Conservation (phyloP, 2,329 filamentous ascomycete genomes). For the Aspergillus intermedius region DNA sequence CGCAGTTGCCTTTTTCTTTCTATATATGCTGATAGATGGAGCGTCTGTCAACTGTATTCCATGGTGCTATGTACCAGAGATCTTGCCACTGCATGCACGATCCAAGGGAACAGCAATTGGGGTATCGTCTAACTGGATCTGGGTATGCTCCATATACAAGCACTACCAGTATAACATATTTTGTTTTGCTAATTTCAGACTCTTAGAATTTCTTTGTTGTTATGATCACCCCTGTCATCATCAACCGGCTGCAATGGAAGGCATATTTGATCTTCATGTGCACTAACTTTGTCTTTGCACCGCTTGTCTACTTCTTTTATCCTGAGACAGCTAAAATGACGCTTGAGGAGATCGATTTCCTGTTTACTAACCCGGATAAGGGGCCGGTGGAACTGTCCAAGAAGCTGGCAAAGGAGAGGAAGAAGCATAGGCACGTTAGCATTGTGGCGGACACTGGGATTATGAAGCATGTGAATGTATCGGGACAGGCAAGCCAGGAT, state of each 20-base stretch:
- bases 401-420: no score
- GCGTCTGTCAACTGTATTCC: conserved; percentile 44
- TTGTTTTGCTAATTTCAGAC: conserved; percentile 1
- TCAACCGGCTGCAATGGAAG: conserved; percentile 30
- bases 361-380: conserved; percentile 21
- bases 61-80: conserved; percentile 47
- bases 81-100: conserved; percentile 45
- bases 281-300: conserved; percentile 27
- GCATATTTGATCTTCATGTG: conserved; percentile 33
- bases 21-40: conserved; percentile 39
- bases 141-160: conserved; percentile 1
- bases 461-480: no score
- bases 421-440: no score
- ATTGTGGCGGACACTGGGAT: no score
- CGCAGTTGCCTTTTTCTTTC: conserved; percentile 46
- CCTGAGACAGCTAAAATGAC: conserved; percentile 38
- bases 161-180: conserved; percentile 7
- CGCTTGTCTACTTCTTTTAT: conserved; percentile 37
- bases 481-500: no score
- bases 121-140: not conserved
- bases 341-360: conserved; percentile 40
- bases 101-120: conserved; percentile 34
- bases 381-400: not conserved
- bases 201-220: conserved; percentile 39
- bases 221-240: conserved; percentile 30